Base-by-base conservation (phyloP, 2,329 filamentous ascomycete genomes). In the Beauveria sp. region DNA sequence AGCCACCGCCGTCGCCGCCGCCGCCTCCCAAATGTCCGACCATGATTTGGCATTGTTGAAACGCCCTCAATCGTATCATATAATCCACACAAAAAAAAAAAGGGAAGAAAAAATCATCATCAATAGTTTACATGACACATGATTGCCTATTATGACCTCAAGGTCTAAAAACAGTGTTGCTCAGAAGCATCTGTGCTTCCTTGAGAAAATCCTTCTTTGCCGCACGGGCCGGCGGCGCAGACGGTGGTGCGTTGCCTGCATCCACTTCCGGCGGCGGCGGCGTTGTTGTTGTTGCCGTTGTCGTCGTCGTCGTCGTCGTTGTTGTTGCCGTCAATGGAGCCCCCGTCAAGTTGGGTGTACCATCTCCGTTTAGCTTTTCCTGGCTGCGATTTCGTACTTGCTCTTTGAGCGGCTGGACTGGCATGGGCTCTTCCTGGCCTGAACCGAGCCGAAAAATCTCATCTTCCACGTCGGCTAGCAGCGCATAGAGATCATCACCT, bases 401-500 rank as follows among this genome's bases (percentile, higher is more conserved):
- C 51, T 76, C 72, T 51, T 68, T 77, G 30, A 71, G 71, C 22
- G 55, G 65, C 57, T 24, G 63, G 61, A 10, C 24, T 12, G 22
- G 46, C n/a, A 26, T 24, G 12, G 28, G 28, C 37, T 67, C 62
- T 5, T 62, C 64, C 30, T 62, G 63, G 28, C 64, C 64, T 51
- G 63, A 66, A 64, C 70, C 70, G 68, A 77, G 73, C 61, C 71
- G 73, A 56, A 69, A 71, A 56, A 75, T 73, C 55, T 76, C 74
- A 51, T 72, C 69, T 70, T 89, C 85, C 16, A 89, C 86, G 65
- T 89, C 86, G 1, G 83, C 84, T 46, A 90, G 76, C 2, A 90
- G 77, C 2, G 83, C 81, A 65, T 86, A 88, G 9, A 90, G 81
- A 52, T 88, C 85, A 62, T 84, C 82, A 62, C 86, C 86, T 24